Evolutionary conservation across 768 basidiomycete genomes (phyloP), one percentile per base, ranked within the genome.

Genomic region (Calocybe gangraenosa): DNA sequence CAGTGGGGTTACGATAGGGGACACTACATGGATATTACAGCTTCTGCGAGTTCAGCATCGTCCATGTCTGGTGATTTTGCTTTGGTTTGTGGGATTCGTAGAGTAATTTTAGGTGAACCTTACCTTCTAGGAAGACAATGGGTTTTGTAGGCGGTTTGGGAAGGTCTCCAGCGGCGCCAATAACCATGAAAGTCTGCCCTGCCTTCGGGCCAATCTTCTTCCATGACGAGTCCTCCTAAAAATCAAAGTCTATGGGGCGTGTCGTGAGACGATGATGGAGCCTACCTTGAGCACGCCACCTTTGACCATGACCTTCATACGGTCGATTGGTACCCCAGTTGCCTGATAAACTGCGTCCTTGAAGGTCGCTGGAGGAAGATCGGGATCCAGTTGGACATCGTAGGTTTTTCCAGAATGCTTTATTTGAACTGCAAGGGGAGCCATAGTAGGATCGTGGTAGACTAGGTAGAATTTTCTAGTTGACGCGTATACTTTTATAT

Each of bases 231-330:
- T 95, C 92, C 51, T 96, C 92, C 89, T 93, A 49, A 8, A 44
- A 23, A 11, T 33, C 2, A 42, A 3, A 34, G 15, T 22, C 39
- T 42, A 40, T 0, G 25, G 19, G 40, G 23, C 4, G 13, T 20
- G 28, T 28, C 11, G 34, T 35, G 5, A 7, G 6, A 30, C 13
- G 15, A 21, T 42, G 31, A 37, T 35, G 8, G 6, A 66, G 71
- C 43, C 57, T 6, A 89, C 92, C 79, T 94, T 95, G 57, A 96
- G 77, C 44, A 92, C 74, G 30, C 87, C 88, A 43, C 88, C 88
- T 62, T 96, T 97, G 62, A 94, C 76, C 87, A 96, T 93, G 52
- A 98, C 86, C 68, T 98, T 99, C 91, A 96, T 94, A 38, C 93
- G 76, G 59, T 95, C 92, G 28, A 80, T 65, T 2, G 90, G 92